phyloP scores from a whole-genome alignment of 2,329 filamentous ascomycete species.

The Alternaria brassicicola region DNA sequence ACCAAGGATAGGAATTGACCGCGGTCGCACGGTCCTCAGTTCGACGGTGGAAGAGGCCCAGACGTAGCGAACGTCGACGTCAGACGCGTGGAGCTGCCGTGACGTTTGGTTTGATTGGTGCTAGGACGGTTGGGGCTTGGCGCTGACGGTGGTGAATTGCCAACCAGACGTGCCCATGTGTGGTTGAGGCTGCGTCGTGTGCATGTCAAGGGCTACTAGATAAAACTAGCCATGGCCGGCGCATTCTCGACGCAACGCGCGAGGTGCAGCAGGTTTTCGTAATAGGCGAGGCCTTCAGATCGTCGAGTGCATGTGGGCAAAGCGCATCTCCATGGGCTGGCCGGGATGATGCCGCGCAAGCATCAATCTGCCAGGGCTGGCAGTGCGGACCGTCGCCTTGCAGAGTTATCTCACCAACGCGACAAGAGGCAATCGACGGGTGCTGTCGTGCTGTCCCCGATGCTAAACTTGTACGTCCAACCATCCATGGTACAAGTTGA shows the following conservation, averaged over 20 bases:
- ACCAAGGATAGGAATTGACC: slow-evolving; percentile 26
- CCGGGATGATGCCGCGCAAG: slow-evolving; percentile 18
- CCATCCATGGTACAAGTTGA: background rate
- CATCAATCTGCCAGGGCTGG: slow-evolving; percentile 4
- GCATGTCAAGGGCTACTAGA: background rate
- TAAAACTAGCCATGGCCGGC: background rate
- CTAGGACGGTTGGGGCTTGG: slow-evolving; percentile 6
- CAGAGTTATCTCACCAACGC: background rate
- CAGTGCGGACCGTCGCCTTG: background rate
- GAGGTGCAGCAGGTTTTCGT: slow-evolving; percentile 7
- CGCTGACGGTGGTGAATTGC: slow-evolving; percentile 15
- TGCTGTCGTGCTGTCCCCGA: background rate
- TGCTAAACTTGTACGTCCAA: background rate
- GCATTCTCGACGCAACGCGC: background rate
- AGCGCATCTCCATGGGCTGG: slow-evolving; percentile 16
- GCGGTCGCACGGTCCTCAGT: slow-evolving; percentile 30
- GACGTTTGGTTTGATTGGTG: slow-evolving; percentile 5
- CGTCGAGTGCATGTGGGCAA: slow-evolving; percentile 8
- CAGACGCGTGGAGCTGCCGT: slow-evolving; percentile 30
- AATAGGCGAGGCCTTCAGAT: slow-evolving; percentile 8
- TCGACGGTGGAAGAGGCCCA: slow-evolving; percentile 17
- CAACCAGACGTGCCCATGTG: background rate
- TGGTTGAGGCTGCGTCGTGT: background rate
- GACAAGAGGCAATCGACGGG: background rate
- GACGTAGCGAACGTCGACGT: slow-evolving; percentile 31